phyloP scores from a whole-genome alignment of 169 alveolate species.

The Babesia bigemina region DNA sequence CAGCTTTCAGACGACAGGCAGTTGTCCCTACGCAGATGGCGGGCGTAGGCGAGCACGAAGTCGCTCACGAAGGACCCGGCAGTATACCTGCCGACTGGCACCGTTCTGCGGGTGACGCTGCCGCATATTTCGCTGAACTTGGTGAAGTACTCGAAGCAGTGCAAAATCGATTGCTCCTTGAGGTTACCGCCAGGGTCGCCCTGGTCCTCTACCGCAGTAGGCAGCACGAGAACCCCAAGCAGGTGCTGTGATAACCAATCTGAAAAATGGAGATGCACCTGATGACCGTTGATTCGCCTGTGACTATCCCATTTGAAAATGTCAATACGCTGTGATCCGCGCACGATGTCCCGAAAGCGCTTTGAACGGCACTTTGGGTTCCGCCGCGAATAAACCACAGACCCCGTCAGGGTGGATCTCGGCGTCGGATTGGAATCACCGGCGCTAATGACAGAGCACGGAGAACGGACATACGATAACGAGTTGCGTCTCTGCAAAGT shows the following conservation, averaged over 20 bases:
- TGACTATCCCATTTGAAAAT: background rate
- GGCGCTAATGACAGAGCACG: background rate
- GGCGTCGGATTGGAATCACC: background rate
- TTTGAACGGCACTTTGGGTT: background rate
- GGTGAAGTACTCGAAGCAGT: constrained; percentile 54
- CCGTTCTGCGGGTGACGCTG: background rate
- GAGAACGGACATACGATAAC: background rate
- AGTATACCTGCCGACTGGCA: constrained; percentile 40
- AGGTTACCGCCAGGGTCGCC: background rate
- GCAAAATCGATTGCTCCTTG: constrained; percentile 12
- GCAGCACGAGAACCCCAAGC: background rate
- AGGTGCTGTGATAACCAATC: constrained; percentile 17
- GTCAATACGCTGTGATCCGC: background rate
- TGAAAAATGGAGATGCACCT: constrained; percentile 6
- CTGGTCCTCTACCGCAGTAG: background rate
- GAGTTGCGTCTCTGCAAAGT: background rate
- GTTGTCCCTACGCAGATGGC: constrained; percentile 9
- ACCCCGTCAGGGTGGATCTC: background rate
- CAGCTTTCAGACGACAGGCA: constrained; percentile 50
- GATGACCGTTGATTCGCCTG: background rate
- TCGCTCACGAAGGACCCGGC: constrained; percentile 48
- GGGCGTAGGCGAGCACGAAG: constrained; percentile 11
- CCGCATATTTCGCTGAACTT: constrained; percentile 46
- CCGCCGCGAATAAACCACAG: too few species aligned
- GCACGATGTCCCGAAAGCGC: background rate